These are phyloP conservation scores for Vitis rotundifolia DNA, from an alignment of 164 flowering plant genomes.

Conservation along the genomic window DNA sequence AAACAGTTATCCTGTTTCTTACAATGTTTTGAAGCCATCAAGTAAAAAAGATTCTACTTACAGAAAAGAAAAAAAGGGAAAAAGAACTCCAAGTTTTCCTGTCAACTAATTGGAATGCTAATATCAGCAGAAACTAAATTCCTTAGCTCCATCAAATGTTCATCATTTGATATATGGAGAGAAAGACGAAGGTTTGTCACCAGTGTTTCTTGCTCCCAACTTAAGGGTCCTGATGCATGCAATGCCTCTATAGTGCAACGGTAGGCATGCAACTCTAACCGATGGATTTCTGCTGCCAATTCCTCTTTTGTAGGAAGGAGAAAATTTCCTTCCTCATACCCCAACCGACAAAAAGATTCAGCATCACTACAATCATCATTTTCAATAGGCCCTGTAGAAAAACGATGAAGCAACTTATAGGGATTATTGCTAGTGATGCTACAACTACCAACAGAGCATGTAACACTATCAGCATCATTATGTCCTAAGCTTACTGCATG, in stretches of 20 bases:
- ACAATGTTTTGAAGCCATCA: constrained; percentile 21
- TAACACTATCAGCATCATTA: constrained; percentile 45
- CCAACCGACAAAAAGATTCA: constrained; percentile 53
- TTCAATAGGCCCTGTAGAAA: constrained; percentile 26
- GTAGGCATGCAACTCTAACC: constrained; percentile 86
- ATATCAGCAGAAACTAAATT: constrained; percentile 59
- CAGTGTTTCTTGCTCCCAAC: constrained; percentile 89
- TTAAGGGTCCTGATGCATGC: constrained; percentile 88
- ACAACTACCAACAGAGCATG: constrained; percentile 89
- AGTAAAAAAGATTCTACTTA: constrained; percentile 13
- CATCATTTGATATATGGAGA: constrained; percentile 89
- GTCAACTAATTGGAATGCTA: constrained; percentile 32
- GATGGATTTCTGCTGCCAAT: constrained; percentile 59
- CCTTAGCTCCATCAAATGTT: constrained; percentile 83
- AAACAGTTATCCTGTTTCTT: constrained; percentile 31
- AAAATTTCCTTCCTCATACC: constrained; percentile 34
- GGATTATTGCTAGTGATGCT: constrained; percentile 37
- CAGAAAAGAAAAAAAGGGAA: constrained; percentile 4
- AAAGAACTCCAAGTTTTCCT: constrained; percentile 4
- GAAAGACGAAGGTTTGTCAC: constrained; percentile 83
- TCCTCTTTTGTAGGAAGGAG: constrained; percentile 42
- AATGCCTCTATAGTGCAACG: constrained; percentile 80
- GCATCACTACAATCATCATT: constrained; percentile 61
- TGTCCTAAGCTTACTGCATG: constrained; percentile 36
- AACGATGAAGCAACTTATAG: constrained; percentile 23